Evolutionary conservation across 306 rosid species (phyloP), one percentile per base, ranked within the genome.

Genomic region (Bauhinia variegata): DNA sequence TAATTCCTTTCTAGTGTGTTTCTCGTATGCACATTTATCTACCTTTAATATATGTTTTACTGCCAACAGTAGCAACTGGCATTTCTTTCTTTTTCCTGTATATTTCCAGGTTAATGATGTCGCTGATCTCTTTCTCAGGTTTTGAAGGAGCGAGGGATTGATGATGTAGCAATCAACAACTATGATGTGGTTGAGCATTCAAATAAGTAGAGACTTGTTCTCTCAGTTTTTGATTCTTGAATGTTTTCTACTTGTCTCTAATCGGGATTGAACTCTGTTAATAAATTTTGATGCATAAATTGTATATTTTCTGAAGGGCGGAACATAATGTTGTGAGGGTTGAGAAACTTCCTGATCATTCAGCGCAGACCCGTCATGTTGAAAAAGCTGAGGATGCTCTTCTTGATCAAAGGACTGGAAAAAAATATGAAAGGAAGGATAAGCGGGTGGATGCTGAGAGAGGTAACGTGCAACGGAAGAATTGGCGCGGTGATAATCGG

Each of bases 101-200:
- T 46, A 30, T 60, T 77, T 47, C 34, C 32, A 41, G 16, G 41
- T 51, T 62, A 71, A 75, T 58, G 62, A 65, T 54, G 36, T 43
- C 68, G 33, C 44, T 46, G 12, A 75, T 63, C 54, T 33, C 78
- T 59, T 52, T 61, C 57, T 59, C 80, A 95, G 99, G 99, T 95
- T 63, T 68, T 95, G 95, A 95, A 90, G 87, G 97, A 82, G 76
- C 89, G 99, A 75, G 95, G 99, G 67, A 11, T 84, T 66, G 97
- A 86, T 32, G 85, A 88, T 63, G 81, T 82, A 72, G 83, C 63
- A 18, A 70, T 76, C 10, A 83, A 78, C 69, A 76, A 66, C 72
- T 52, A 67, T 28, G 98, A 88, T 42, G 70, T 77, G 56, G 77
- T 80, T 19, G 96, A 83, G 69, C 82, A 78, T 70, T 67, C 87